phyloP scores from a whole-genome alignment of 495 filamentous ascomycete species.

The Neurospora terricola region DNA sequence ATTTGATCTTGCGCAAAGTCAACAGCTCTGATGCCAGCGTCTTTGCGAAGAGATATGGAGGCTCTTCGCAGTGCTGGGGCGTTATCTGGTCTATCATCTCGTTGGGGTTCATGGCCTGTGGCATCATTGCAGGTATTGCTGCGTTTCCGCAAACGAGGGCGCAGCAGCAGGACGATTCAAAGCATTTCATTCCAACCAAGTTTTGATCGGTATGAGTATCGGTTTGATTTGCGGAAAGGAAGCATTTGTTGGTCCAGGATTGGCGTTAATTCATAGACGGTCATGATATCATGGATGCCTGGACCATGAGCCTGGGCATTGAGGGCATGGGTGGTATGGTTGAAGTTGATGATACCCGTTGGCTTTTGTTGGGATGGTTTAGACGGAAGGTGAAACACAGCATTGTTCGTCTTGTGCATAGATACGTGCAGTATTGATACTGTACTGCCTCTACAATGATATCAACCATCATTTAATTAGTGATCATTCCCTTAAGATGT shows the following conservation, averaged over 20 bases:
- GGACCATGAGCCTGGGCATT: background rate
- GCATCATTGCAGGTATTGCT: conserved; percentile 63
- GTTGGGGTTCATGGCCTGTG: conserved; percentile 56
- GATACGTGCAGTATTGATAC: background rate
- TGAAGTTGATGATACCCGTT: background rate
- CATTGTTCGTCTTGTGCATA: background rate
- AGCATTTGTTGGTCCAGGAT: background rate
- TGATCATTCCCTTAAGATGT: background rate
- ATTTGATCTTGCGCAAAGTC: conserved; percentile 74
- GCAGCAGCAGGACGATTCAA: conserved; percentile 58
- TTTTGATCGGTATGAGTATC: conserved; percentile 3
- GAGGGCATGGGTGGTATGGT: background rate
- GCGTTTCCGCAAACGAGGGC: conserved; percentile 60
- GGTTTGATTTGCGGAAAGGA: background rate
- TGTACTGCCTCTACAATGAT: background rate
- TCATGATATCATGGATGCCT: background rate
- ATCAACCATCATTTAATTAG: background rate
- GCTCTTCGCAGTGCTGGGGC: conserved; percentile 74
- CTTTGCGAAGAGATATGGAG: conserved; percentile 67
- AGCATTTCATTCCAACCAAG: conserved; percentile 48
- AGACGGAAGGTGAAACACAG: background rate
- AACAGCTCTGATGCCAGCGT: conserved; percentile 74
- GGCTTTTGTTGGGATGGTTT: background rate
- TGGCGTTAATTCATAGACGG: background rate
- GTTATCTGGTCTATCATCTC: conserved; percentile 68